These are phyloP conservation scores for Coemansia interrupta DNA, from an alignment of 192 early-diverging fungal species.

Conservation along the genomic window DNA sequence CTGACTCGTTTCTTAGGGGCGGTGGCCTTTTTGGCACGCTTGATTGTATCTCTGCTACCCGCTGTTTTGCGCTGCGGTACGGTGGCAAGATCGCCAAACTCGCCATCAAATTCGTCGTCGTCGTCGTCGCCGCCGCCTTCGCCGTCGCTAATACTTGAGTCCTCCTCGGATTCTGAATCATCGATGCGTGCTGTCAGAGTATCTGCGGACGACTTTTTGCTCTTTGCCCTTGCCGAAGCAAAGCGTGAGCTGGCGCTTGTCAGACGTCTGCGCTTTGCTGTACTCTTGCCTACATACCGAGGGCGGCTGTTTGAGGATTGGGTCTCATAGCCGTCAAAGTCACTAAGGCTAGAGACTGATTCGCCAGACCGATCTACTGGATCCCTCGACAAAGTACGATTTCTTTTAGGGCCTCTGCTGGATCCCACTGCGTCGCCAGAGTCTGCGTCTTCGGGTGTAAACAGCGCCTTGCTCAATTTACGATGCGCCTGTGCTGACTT, in stretches of 20 bases:
- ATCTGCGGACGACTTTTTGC: too few relatives aligned
- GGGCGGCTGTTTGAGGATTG: background rate
- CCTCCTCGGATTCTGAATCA: background rate
- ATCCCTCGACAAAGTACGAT: background rate
- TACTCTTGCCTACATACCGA: background rate
- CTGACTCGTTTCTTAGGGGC: slow-evolving; percentile 8
- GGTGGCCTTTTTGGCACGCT: background rate
- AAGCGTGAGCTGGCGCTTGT: background rate
- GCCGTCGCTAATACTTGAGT: slow-evolving; percentile 10
- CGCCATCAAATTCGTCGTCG: slow-evolving; percentile 8
- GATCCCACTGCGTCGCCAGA: too few relatives aligned
- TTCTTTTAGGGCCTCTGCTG: background rate
- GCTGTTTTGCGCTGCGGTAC: slow-evolving; percentile 7
- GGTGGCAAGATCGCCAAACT: slow-evolving; percentile 7
- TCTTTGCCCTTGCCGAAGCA: background rate
- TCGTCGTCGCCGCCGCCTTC: slow-evolving; percentile 10
- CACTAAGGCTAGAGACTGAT: background rate
- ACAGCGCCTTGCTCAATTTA: background rate
- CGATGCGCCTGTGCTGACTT: background rate
- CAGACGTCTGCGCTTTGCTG: background rate
- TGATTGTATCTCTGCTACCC: background rate
- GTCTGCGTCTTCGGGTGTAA: too few relatives aligned
- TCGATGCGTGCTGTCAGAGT: background rate
- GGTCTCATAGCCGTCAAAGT: background rate
- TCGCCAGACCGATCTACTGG: background rate